Conservation (phyloP, 805 yeast genomes). For the Nakazawaea ambrosiae region DNA sequence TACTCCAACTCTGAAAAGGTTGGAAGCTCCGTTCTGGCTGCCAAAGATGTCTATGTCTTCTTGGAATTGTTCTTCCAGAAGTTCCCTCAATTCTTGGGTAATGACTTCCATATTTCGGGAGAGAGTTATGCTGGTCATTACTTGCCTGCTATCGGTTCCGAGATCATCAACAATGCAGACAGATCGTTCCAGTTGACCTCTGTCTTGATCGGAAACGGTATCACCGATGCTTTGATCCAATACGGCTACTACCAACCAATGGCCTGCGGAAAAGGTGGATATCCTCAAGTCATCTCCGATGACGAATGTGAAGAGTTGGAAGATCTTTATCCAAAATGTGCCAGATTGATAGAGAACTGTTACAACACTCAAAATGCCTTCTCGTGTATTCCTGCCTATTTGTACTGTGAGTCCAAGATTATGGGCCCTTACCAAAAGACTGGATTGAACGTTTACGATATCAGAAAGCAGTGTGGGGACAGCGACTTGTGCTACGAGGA, state of each 20-base stretch:
- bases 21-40: constrained; percentile 73
- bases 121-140: constrained; percentile 94
- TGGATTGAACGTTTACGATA: constrained; percentile 88
- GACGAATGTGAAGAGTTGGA: constrained; percentile 74
- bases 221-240: constrained; percentile 80
- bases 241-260: constrained; percentile 77
- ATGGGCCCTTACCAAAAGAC: constrained; percentile 77
- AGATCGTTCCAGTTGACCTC: constrained; percentile 62
- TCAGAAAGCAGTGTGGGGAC: constrained; percentile 68
- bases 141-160: constrained; percentile 83
- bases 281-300: constrained; percentile 65
- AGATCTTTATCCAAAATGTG: constrained; percentile 68
- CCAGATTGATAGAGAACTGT: constrained; percentile 67
- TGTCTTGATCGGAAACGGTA: constrained; percentile 84
- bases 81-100: constrained; percentile 48
- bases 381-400: constrained; percentile 85
- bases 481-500: constrained; percentile 72
- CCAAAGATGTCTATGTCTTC: constrained; percentile 74
- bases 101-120: constrained; percentile 82
- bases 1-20: constrained; percentile 56
- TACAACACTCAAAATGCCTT: constrained; percentile 68
- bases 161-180: constrained; percentile 58
- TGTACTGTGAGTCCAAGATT: constrained; percentile 83
- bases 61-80: constrained; percentile 73
- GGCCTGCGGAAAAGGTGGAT: constrained; percentile 94